These are phyloP conservation scores for Bipolaris cookei DNA, from an alignment of 2,329 filamentous ascomycete genomes.

Conservation along the genomic window DNA sequence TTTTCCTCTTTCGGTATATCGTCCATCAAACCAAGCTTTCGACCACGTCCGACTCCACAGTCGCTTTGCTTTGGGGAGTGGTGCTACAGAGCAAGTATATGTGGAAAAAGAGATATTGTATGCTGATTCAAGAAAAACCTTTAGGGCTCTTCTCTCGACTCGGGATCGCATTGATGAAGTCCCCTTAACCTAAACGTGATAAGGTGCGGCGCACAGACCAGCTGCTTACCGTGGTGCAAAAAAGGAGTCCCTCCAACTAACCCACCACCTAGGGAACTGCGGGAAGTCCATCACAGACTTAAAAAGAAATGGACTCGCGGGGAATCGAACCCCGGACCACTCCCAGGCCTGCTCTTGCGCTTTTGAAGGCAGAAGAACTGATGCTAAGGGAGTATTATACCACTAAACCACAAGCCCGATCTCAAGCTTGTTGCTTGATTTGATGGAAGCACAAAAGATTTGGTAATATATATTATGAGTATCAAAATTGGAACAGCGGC, in stretches of 20 bases:
- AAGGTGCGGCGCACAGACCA: neutral
- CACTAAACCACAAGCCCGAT: slow-evolving; percentile 28
- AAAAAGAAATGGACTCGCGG: slow-evolving; percentile 17
- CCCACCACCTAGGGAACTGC: neutral
- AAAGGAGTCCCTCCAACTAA: neutral
- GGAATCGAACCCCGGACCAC: slow-evolving; percentile 21
- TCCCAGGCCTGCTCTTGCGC: slow-evolving; percentile 7
- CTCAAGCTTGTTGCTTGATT: slow-evolving; percentile 2
- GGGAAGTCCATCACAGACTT: neutral
- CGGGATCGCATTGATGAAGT: neutral
- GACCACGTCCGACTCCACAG: neutral
- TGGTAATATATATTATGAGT: neutral
- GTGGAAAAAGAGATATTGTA: neutral
- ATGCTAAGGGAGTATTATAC: slow-evolving; percentile 27
- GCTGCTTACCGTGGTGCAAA: neutral
- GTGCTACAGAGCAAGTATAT: neutral
- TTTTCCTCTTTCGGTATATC: neutral
- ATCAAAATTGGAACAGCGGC: too few relatives aligned
- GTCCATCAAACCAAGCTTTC: neutral
- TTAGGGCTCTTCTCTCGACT: neutral
- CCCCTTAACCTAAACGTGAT: neutral
- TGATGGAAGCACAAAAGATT: slow-evolving; percentile 2
- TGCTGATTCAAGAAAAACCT: neutral
- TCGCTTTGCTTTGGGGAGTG: neutral
- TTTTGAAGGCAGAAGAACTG: neutral